A percentile compares a stretch with the other conserved stretches of the same genome.
Evolutionary conservation across 257 asterid genomes (phyloP).

Genomic region (Anisodus acutangulus): DNA sequence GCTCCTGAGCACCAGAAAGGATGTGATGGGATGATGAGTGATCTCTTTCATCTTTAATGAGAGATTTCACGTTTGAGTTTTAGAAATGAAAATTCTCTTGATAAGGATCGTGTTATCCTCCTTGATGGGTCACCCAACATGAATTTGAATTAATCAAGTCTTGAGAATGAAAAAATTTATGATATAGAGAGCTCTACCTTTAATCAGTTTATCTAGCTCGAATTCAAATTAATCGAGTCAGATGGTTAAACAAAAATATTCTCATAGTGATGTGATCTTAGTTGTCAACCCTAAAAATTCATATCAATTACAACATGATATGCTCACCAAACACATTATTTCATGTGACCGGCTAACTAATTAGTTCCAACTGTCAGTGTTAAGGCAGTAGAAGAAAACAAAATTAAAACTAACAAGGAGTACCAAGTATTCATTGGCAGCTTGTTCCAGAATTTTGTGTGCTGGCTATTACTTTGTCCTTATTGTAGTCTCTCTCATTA

Average conservation of each 20-base stretch:
- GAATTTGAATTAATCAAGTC: no score
- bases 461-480: slow-evolving; percentile 10
- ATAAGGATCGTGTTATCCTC: no score
- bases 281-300: slow-evolving; percentile 18
- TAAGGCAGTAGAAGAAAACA: neutral
- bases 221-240: no score
- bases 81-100: no score
- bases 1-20: no score
- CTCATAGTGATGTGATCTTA: neutral
- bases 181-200: no score
- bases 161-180: no score
- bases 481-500: neutral
- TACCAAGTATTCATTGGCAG: neutral
- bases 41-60: no score
- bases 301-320: neutral
- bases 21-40: no score
- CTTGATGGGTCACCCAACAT: no score
- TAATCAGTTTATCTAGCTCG: no score
- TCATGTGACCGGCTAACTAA: neutral
- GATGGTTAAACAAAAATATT: neutral
- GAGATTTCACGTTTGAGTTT: no score
- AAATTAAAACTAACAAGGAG: slow-evolving; percentile 19
- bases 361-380: slow-evolving; percentile 21
- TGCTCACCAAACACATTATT: slow-evolving; percentile 19
- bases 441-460: slow-evolving; percentile 11